phyloP scores from a whole-genome alignment of 805 yeast species.

The Yarrowia divulgata region DNA sequence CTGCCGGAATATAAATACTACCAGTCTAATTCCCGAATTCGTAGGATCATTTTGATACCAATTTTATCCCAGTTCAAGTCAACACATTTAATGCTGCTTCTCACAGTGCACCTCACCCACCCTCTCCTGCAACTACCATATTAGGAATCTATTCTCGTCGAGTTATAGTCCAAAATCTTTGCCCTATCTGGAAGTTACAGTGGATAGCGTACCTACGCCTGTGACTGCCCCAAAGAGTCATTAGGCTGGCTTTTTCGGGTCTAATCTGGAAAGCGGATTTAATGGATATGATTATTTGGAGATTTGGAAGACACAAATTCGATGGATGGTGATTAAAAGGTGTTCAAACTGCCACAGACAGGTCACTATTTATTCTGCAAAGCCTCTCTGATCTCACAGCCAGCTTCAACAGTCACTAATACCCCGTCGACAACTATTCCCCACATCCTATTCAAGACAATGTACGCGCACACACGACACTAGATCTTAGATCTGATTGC shows the following conservation, averaged over 20 bases:
- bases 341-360: no score
- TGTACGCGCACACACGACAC: constrained; percentile 1
- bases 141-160: neutral
- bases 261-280: neutral
- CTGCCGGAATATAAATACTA: no score
- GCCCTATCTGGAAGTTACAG: constrained; percentile 6
- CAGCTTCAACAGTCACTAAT: no score
- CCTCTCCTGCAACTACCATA: neutral
- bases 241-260: neutral
- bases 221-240: neutral
- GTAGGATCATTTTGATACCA: neutral
- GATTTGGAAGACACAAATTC: no score
- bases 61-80: no score
- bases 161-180: neutral
- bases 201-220: neutral
- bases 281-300: neutral
- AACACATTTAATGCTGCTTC: no score
- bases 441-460: constrained; percentile 1
- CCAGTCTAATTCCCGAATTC: no score
- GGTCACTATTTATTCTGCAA: no score
- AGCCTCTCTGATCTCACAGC: no score
- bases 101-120: neutral
- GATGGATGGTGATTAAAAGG: no score
- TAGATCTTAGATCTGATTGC: neutral
- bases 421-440: neutral